Evolutionary conservation across 2,329 filamentous ascomycete species (phyloP), one percentile per base, ranked within the genome.

Genomic region (Curvularia sp.): DNA sequence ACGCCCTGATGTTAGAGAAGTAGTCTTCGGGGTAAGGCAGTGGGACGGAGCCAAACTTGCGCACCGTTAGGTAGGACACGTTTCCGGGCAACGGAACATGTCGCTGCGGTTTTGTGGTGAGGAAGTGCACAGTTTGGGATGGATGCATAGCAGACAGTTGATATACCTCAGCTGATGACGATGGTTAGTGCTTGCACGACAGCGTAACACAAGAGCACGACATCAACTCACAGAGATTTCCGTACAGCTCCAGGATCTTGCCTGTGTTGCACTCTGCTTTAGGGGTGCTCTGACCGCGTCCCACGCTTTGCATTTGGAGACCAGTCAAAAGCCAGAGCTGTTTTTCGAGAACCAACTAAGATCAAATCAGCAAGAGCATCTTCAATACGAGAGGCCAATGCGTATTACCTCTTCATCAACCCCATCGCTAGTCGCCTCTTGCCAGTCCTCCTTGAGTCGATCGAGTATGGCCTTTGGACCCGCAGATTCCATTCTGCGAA

Each of bases 321-420:
- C 81, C 81, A 27, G 83, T 86, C 32, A 88, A 78, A 77, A 92
- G 83, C 86, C 86, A 88, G 39, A 84, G 75, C 65, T 86, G 85
- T 68, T 85, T 84, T 60, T 85, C 82, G 47, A 85, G 77, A 56
- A 84, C 83, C 19, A 66, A 47, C 64, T 66, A 38, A 32, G 8
- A 23, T 18, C 18, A 1, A 2, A n/a, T 66, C 43, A 66, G 59
- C 41, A 39, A 34, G 4, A 15, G 27, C 10, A 18, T 27, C 5
- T 23, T 27, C 6, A 8, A 25, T 13, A 1, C 12, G 12, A 12
- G 13, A 18, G 13, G 4, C 1, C 10, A 15, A 10, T 39, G 30
- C n/a, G 42, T 50, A 12, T 30, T 30, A 85, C 73, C 36, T 77
- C 80, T 3, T 81, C 78, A 53, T 84, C 81, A 0, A 76, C 71